phyloP scores from a whole-genome alignment of 129 eudicot genomes.

The Smallanthus sonchifolius region DNA sequence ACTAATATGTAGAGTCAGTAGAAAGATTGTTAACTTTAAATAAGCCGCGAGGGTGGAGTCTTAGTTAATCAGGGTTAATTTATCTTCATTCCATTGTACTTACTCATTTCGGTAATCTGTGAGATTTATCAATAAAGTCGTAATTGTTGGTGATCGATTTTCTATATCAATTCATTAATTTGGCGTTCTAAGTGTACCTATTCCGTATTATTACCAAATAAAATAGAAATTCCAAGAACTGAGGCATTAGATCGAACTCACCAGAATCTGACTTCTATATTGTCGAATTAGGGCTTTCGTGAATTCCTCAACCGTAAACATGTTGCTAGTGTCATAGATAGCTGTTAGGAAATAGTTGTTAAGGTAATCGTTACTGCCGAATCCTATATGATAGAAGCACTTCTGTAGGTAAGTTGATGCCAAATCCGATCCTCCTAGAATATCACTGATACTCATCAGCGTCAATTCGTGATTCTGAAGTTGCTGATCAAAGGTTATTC shows the following conservation, averaged over 20 bases:
- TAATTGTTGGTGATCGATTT: too few species aligned
- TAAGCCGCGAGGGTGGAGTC: too few species aligned
- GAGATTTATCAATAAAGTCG: too few species aligned
- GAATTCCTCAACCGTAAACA: constrained; percentile 27
- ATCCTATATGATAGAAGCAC: constrained; percentile 36
- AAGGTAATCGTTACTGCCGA: constrained; percentile 51
- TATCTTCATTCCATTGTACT: too few species aligned
- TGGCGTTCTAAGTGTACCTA: too few species aligned
- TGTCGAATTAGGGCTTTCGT: constrained; percentile 29
- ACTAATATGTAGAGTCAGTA: too few species aligned
- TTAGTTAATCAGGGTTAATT: too few species aligned
- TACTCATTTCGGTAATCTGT: too few species aligned
- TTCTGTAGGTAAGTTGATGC: constrained; percentile 29
- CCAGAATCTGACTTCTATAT: constrained; percentile 31
- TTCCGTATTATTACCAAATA: too few species aligned
- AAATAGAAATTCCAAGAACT: background rate
- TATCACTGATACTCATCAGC: constrained; percentile 5
- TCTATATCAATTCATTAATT: too few species aligned
- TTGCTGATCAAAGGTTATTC: constrained; percentile 36
- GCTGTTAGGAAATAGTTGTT: constrained; percentile 45
- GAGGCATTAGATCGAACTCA: background rate
- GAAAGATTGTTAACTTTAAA: too few species aligned
- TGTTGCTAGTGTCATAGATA: constrained; percentile 29
- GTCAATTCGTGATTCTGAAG: constrained; percentile 34
- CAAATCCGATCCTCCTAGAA: constrained; percentile 21